Conservation (phyloP, 2,329 filamentous ascomycete genomes). For the Leptographium radiaticola region DNA sequence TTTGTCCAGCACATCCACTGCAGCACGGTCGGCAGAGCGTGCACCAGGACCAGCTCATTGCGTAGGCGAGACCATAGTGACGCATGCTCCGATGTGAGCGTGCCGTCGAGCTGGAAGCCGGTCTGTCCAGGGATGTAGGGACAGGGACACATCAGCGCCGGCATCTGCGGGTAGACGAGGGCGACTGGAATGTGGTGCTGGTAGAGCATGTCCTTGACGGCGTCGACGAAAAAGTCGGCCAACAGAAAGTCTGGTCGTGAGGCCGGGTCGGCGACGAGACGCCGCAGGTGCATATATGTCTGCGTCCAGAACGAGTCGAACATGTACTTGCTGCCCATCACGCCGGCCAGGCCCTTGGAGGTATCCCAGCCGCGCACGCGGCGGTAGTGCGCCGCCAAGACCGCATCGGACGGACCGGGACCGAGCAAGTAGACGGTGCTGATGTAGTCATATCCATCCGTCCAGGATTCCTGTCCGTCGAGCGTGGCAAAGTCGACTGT, state of each 20-base stretch:
- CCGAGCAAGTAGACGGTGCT: not conserved
- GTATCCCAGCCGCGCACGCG: not conserved
- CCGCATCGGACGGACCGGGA: not conserved
- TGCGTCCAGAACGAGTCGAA: not conserved
- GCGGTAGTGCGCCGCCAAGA: not conserved
- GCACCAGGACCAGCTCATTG: not conserved
- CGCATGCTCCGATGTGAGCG: not conserved
- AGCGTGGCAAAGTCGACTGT: not conserved
- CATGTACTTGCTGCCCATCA: not conserved
- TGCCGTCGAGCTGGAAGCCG: not conserved
- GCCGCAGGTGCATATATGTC: not conserved
- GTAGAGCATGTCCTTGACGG: conserved; percentile 1
- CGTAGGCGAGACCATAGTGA: not conserved
- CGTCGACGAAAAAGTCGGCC: not conserved
- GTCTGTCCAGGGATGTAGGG: conserved; percentile 1
- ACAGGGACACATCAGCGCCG: not conserved
- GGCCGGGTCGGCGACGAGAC: not conserved
- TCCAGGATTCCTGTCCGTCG: not conserved
- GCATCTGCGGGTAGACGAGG: conserved; percentile 1
- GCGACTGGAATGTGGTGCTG: not conserved
- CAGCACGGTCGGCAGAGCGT: not conserved
- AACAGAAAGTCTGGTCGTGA: not conserved
- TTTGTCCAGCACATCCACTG: not conserved
- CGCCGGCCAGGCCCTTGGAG: not conserved
- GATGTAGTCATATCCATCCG: not conserved